phyloP scores from a whole-genome alignment of 495 filamentous ascomycete genomes.

The Achaetomiella virescens region DNA sequence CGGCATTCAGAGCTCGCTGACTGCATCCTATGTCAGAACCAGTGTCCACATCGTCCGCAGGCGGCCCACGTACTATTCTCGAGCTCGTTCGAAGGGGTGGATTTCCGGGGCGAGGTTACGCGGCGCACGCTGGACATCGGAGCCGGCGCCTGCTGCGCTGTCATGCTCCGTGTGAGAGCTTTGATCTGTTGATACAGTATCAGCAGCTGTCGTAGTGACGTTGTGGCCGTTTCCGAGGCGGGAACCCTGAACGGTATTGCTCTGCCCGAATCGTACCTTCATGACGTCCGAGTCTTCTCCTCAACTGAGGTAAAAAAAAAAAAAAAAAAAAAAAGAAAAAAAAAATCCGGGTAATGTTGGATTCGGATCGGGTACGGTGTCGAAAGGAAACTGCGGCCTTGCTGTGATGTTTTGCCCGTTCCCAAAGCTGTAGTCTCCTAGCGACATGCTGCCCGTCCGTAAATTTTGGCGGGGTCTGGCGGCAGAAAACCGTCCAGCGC shows the following conservation, averaged over 20 bases:
- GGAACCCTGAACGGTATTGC: background rate
- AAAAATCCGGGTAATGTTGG: background rate
- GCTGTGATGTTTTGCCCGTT: background rate
- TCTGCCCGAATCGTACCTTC: slow-evolving; percentile 19
- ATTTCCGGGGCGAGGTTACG: slow-evolving; percentile 89
- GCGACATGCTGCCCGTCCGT: background rate
- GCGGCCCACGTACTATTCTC: slow-evolving; percentile 60
- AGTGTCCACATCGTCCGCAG: too few relatives aligned
- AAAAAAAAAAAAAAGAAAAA: too few relatives aligned
- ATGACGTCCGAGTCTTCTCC: slow-evolving; percentile 8
- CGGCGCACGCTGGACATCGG: slow-evolving; percentile 46
- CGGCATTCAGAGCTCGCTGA: slow-evolving; percentile 57
- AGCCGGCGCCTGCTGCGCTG: slow-evolving; percentile 76
- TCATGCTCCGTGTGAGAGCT: slow-evolving; percentile 71
- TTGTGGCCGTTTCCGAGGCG: background rate
- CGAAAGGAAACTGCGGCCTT: too few relatives aligned
- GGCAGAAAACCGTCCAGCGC: slow-evolving; percentile 17
- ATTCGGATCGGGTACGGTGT: background rate
- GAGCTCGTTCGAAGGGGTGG: slow-evolving; percentile 89
- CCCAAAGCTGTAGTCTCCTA: background rate
- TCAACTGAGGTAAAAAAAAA: too few relatives aligned
- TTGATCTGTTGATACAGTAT: slow-evolving; percentile 58
- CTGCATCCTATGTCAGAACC: slow-evolving; percentile 13
- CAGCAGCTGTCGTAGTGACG: slow-evolving; percentile 3
- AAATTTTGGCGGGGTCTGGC: slow-evolving; percentile 33